Conservation (phyloP, 352 stramenopile species). For the Pythium utonaiense region DNA sequence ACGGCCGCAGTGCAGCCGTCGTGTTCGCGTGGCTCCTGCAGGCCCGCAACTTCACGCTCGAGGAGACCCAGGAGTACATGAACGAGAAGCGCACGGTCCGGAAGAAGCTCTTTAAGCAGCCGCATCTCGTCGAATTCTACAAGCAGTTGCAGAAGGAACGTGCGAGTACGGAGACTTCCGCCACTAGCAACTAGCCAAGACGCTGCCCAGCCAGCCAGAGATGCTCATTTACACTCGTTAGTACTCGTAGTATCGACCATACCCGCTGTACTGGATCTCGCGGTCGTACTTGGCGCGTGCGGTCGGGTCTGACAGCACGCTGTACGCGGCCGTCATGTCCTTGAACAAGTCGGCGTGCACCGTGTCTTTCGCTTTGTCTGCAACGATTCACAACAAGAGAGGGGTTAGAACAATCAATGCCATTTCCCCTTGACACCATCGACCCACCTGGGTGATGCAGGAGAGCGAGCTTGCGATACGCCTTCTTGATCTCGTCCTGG, state of each 20-base stretch:
- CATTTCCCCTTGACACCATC: too few species aligned
- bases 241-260: constrained; percentile 46
- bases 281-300: constrained; percentile 68
- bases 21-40: constrained; percentile 91
- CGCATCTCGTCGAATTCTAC: constrained; percentile 82
- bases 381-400: not conserved
- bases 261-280: constrained; percentile 59
- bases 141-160: constrained; percentile 34
- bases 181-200: constrained; percentile 3
- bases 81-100: constrained; percentile 88
- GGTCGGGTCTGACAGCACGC: constrained; percentile 63
- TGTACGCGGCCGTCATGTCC: constrained; percentile 84
- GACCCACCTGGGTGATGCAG: constrained; percentile 80
- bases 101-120: constrained; percentile 85
- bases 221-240: constrained; percentile 6
- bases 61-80: constrained; percentile 87
- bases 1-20: constrained; percentile 90
- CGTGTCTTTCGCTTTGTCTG: constrained; percentile 73
- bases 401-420: too few species aligned
- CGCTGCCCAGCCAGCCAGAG: not conserved
- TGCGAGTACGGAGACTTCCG: not conserved
- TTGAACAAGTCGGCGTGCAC: constrained; percentile 76
- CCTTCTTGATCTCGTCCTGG: constrained; percentile 80
- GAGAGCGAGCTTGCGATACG: constrained; percentile 87
- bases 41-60: constrained; percentile 59